Evolutionary conservation across 2,329 filamentous ascomycete genomes (phyloP).

Genomic region (Leptographium lundbergii): DNA sequence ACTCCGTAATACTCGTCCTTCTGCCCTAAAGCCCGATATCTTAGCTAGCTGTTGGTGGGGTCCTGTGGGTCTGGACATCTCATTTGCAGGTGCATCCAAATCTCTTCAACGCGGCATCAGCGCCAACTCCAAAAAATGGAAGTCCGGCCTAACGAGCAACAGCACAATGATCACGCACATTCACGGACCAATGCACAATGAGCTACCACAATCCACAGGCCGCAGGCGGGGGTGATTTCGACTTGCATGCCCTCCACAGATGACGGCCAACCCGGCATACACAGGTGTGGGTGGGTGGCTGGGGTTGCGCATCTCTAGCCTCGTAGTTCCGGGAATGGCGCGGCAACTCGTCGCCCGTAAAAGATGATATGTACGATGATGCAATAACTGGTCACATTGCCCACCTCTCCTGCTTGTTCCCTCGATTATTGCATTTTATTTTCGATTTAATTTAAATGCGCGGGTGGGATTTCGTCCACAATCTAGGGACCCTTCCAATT

Average conservation of each 20-base stretch:
- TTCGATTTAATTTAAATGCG: no score
- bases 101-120: neutral
- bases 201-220: neutral
- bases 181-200: neutral
- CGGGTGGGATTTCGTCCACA: neutral
- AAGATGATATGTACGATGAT: neutral
- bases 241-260: neutral
- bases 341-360: neutral
- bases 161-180: neutral
- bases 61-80: neutral
- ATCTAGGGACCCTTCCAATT: neutral
- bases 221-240: neutral
- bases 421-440: neutral
- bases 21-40: neutral
- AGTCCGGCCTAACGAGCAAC: neutral
- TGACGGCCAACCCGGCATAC: neutral
- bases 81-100: neutral
- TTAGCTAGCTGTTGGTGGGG: neutral
- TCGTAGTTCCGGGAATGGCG: neutral
- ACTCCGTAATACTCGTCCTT: neutral
- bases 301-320: neutral
- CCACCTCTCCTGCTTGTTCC: neutral
- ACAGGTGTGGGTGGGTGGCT: neutral
- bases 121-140: neutral
- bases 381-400: neutral